Base-by-base conservation (phyloP, 139 green algal genomes). In the Diplosphaera chodatii region DNA sequence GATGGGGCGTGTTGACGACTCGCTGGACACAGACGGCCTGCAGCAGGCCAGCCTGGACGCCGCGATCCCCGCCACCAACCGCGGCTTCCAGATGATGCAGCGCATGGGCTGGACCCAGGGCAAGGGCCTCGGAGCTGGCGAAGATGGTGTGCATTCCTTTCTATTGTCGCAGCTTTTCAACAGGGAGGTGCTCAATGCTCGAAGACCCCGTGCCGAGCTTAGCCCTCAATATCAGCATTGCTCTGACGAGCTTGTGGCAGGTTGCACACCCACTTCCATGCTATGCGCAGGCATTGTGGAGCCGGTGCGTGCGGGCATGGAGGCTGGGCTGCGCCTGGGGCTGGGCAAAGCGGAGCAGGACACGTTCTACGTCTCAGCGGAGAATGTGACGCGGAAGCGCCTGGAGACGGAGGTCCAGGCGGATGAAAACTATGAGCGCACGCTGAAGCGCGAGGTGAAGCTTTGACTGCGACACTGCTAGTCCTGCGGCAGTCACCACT, bases 301-400 rank as follows among this genome's bases (percentile, higher is more conserved):
- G 74, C 91, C 91, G 0, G 70, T 97, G 0, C 32, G 69, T 0
- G 76, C 73, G 0, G 88, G 83, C 13, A 69, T 92, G 22, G 83
- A 95, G 8, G 84, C 83, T 1, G 84, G 86, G 32, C 71, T 85
- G 21, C 77, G 88, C 4, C 75, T 94, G 48, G 92, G 92, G 0
- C 70, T 97, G 31, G 92, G 92, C 64, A 94, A 96, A 77, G 78
- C 86, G 67, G 77, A 91, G 80, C 64, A 93, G 78, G 91, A 97
- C 55, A 72, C 88, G 63, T 77, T 84, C 59, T 94, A 87, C 85
- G 94, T 86, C 0, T 74, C 77, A 20, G 86, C 85, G 30, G 90
- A 92, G 62, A 83, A 88, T 29, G 74, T 96, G 0, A 71, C 82
- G 27, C 83, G 91, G 18, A 86, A 83, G 68, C 80, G 78, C 62